Evolutionary conservation across 116 monocot genomes (phyloP), one percentile per base, ranked within the genome.

Genomic region (Phalaenopsis hybrid): DNA sequence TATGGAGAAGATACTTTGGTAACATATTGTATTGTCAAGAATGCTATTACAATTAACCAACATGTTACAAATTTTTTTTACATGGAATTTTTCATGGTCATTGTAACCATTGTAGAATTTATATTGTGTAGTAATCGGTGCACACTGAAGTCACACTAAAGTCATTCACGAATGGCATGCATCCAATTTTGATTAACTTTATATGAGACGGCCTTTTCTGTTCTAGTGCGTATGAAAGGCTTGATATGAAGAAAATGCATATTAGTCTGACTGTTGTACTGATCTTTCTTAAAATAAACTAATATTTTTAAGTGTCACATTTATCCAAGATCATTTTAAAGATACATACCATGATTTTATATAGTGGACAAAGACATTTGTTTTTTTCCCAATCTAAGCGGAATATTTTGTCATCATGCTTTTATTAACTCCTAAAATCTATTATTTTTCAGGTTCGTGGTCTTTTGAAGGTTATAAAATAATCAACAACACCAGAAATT

Each of bases 321-420:
- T 55, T 55, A 55, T 55, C 55, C 55, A 55, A 67, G 67, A 67
- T 67, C 67, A 63, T 63, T 20, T n/a, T 63, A 63, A 63, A 50
- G 7, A 63, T 21, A 50, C 50, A 50, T 10, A 50, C 50, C 50
- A 8, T 63, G 23, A 23, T 63, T 63, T 61, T 61, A 17, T 18
- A 61, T 20, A 20, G 7, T 61, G 17, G 20, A 6, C 20, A 50
- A 61, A 20, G 61, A 21, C 20, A 18, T 16, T 18, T 61, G 37
- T 50, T 61, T 6, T 21, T 61, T 61, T 18, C 4, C 61, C 61
- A 61, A 61, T 61, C 3, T 61, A 61, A 61, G 6, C 20, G 61
- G 1, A 20, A 6, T 21, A n/a, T 63, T 8, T 23, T 63, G 23
- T 6, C 63, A 63, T 63, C 23, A 23, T 21, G 63, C 63, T 20